Conservation (phyloP, 495 filamentous ascomycete genomes). For the Annulohypoxylon bovei region DNA sequence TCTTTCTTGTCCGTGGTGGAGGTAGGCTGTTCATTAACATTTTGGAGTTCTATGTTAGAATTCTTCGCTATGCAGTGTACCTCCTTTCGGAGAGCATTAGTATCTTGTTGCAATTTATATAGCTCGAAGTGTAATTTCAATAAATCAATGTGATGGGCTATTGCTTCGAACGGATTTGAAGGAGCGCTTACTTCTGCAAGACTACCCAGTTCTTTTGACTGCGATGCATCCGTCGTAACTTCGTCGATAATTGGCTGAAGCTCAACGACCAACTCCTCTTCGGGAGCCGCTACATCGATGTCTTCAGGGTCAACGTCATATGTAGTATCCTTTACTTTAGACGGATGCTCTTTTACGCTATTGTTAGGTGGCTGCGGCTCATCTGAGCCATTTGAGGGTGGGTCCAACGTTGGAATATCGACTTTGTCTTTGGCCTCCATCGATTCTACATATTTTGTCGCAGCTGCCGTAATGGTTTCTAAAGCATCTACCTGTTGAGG, state of each 20-base stretch:
- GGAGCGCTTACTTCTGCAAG: constrained; percentile 12
- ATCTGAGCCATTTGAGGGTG: background rate
- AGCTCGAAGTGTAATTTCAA: background rate
- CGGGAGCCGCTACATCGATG: constrained; percentile 58
- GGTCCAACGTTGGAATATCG: background rate
- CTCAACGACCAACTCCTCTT: constrained; percentile 48
- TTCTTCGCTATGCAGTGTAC: background rate
- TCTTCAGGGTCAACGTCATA: constrained; percentile 56
- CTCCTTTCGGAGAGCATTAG: constrained; percentile 20
- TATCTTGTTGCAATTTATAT: background rate
- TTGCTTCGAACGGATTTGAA: background rate
- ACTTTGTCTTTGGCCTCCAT: constrained; percentile 40
- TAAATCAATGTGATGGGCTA: background rate
- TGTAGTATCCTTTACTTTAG: constrained; percentile 37
- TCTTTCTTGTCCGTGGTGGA: background rate
- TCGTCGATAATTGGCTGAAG: constrained; percentile 33
- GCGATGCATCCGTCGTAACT: background rate
- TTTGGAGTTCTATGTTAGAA: background rate
- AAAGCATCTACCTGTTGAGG: constrained; percentile 51
- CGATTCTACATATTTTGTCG: constrained; percentile 54
- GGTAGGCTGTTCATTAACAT: background rate
- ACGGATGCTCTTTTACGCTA: background rate
- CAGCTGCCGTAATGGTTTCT: constrained; percentile 55
- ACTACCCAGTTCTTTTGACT: constrained; percentile 11
- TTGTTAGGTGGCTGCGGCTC: constrained; percentile 1